Evolutionary conservation across 2,329 filamentous ascomycete genomes (phyloP).

Genomic region (Rosellinia necatrix): DNA sequence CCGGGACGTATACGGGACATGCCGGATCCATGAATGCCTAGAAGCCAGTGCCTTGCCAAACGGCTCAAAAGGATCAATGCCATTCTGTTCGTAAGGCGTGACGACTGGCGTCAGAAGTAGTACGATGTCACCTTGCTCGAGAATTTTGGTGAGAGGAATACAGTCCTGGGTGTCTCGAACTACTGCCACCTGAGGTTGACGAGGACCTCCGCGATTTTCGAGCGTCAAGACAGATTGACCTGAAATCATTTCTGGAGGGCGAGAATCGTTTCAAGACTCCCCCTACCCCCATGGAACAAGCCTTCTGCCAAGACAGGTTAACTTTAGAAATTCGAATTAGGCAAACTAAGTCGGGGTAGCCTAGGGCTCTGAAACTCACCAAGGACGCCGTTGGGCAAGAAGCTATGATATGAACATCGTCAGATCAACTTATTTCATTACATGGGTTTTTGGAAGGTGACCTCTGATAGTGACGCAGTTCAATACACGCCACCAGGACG

Average conservation of each 20-base stretch:
- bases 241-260: slow-evolving; percentile 40
- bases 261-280: slow-evolving; percentile 31
- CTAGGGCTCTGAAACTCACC: slow-evolving; percentile 11
- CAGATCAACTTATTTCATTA: slow-evolving; percentile 18
- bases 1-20: slow-evolving; percentile 71
- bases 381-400: slow-evolving; percentile 17
- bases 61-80: slow-evolving; percentile 72
- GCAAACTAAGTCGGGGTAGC: not conserved
- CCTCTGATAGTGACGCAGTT: slow-evolving; percentile 4
- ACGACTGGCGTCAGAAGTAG: slow-evolving; percentile 65
- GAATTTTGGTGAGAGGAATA: slow-evolving; percentile 52
- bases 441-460: not conserved
- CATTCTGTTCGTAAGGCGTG: slow-evolving; percentile 47
- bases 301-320: slow-evolving; percentile 17
- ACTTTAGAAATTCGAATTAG: not conserved
- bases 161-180: slow-evolving; percentile 43
- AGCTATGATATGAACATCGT: slow-evolving; percentile 28
- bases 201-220: slow-evolving; percentile 39
- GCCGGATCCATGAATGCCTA: slow-evolving; percentile 65
- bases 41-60: slow-evolving; percentile 67
- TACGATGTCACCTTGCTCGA: slow-evolving; percentile 58
- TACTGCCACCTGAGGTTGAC: slow-evolving; percentile 37
- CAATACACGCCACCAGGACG: slow-evolving; percentile 12
- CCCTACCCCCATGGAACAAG: slow-evolving; percentile 34
- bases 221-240: slow-evolving; percentile 35